Conservation (phyloP, 2,329 filamentous ascomycete species). For the Ceratocystis variospora region DNA sequence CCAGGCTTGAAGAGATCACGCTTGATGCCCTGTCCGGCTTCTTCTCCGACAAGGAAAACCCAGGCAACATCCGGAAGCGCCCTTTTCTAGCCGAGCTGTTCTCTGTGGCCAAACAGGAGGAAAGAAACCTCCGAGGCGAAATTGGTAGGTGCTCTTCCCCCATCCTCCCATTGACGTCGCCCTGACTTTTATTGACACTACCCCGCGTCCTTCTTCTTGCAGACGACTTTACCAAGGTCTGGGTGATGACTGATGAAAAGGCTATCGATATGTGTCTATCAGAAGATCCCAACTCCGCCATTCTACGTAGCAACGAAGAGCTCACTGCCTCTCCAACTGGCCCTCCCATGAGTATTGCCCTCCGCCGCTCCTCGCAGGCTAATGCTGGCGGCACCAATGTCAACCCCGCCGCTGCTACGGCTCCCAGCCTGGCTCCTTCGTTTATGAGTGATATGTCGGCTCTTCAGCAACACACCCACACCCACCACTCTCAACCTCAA, state of each 20-base stretch:
- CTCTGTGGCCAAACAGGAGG: conserved; percentile 43
- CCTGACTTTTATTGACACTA: conserved; percentile 16
- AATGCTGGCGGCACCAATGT: neutral
- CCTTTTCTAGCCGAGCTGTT: conserved; percentile 47
- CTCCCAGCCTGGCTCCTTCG: conserved; percentile 25
- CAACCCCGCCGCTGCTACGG: conserved; percentile 20
- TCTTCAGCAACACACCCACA: neutral
- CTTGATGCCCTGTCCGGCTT: conserved; percentile 44
- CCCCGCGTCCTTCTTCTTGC: neutral
- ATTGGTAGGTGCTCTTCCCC: conserved; percentile 34
- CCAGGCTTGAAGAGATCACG: conserved; percentile 44
- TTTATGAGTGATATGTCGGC: conserved; percentile 25
- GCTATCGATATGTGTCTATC: conserved; percentile 36
- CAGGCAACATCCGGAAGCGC: conserved; percentile 41
- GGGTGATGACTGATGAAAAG: conserved; percentile 41
- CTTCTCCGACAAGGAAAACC: conserved; percentile 42
- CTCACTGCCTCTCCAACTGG: conserved; percentile 28
- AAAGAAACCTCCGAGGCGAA: conserved; percentile 41
- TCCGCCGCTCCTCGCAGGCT: conserved; percentile 11
- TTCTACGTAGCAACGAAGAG: conserved; percentile 25
- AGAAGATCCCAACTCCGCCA: conserved; percentile 33
- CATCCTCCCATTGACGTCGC: neutral
- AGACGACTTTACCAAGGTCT: conserved; percentile 37
- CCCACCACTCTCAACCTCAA: neutral
- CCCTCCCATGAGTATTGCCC: conserved; percentile 23